phyloP scores from a whole-genome alignment of 73 alveolate species.

The Blepharisma japonicum region DNA sequence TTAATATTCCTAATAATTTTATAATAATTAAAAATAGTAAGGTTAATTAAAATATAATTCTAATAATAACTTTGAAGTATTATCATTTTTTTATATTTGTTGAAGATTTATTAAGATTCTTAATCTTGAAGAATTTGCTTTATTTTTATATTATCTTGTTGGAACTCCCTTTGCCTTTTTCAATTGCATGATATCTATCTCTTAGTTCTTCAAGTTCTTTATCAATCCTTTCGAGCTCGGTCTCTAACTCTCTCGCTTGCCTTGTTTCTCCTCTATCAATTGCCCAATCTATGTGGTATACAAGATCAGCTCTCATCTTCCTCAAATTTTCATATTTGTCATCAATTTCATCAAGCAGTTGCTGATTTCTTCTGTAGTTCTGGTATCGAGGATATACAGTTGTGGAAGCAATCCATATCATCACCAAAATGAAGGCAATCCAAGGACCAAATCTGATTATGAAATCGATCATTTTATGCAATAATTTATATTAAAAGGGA shows the following conservation, averaged over 20 bases:
- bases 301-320: slow-evolving; percentile 8
- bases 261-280: slow-evolving; percentile 27
- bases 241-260: background rate
- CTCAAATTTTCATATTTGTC: slow-evolving; percentile 33
- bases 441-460: slow-evolving; percentile 15
- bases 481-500: background rate
- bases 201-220: slow-evolving; percentile 34
- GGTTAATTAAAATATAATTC: no score
- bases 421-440: slow-evolving; percentile 5
- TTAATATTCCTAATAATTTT: no score
- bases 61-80: no score
- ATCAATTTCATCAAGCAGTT: slow-evolving; percentile 25
- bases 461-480: background rate
- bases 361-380: background rate
- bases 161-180: background rate
- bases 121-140: background rate
- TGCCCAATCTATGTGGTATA: slow-evolving; percentile 33
- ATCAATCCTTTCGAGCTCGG: slow-evolving; percentile 25
- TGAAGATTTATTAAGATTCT: no score
- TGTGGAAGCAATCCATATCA: background rate
- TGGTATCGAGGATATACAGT: background rate
- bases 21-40: no score
- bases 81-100: no score
- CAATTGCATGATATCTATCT: slow-evolving; percentile 22
- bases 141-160: slow-evolving; percentile 10